Evolutionary conservation across 306 rosid species (phyloP).

Genomic region (Mimosa bimucronata): DNA sequence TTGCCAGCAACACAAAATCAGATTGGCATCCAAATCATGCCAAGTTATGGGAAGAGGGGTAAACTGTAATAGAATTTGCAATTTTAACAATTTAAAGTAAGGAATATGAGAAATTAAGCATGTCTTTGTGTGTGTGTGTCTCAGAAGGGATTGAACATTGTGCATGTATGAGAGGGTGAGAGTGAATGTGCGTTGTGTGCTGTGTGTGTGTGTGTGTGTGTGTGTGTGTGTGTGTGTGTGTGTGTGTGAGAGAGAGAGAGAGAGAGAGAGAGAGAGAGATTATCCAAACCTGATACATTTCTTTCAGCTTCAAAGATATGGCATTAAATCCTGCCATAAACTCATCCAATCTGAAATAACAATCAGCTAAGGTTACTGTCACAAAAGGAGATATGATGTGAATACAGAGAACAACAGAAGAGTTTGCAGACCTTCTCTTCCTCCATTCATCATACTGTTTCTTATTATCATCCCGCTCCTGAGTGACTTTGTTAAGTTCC

Average conservation of each 20-base stretch:
- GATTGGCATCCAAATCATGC: not conserved
- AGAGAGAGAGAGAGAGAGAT: constrained; percentile 5
- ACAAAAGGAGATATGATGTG: constrained; percentile 19
- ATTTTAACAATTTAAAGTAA: not conserved
- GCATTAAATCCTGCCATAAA: constrained; percentile 97
- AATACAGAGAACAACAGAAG: not conserved
- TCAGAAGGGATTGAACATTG: too few species aligned
- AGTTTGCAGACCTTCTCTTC: constrained; percentile 70
- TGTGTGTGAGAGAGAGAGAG: too few species aligned
- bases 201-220: not conserved
- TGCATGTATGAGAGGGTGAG: not conserved
- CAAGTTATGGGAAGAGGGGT: not conserved
- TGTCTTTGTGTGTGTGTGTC: too few species aligned
- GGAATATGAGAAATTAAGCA: not conserved
- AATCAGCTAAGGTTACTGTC: constrained; percentile 24
- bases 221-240: too few species aligned
- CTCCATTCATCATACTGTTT: constrained; percentile 87
- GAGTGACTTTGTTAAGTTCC: constrained; percentile 83
- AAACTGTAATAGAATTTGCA: constrained; percentile 9
- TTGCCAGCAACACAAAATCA: constrained; percentile 8
- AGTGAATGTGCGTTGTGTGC: too few species aligned
- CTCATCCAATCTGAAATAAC: constrained; percentile 75
- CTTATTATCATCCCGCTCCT: constrained; percentile 82
- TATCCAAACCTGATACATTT: constrained; percentile 88
- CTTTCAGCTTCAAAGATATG: constrained; percentile 90